phyloP scores from a whole-genome alignment of 768 basidiomycete species.

The Mrakia frigida region DNA sequence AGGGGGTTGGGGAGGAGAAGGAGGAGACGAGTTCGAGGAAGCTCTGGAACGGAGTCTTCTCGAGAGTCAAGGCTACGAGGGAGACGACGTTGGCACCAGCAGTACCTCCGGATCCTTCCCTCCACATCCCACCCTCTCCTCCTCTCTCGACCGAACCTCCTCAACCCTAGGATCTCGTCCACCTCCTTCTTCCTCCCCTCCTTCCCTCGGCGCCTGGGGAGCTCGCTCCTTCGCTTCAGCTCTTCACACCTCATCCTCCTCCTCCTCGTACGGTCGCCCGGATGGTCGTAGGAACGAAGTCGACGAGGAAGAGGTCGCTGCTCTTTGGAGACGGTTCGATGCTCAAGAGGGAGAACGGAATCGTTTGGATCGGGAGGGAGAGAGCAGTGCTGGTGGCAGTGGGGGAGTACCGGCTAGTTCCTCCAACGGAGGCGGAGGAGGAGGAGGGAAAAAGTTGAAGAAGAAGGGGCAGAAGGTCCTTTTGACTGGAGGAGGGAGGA shows the following conservation, averaged over 20 bases:
- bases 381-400: conserved; percentile 17
- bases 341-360: conserved; percentile 14
- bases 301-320: conserved; percentile 27
- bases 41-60: conserved; percentile 29
- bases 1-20: neutral
- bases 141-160: neutral
- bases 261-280: neutral
- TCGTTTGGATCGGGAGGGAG: neutral
- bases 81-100: neutral
- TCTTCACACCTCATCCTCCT: conserved; percentile 2
- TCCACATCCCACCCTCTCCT: neutral
- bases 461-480: conserved; percentile 31
- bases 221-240: conserved; percentile 30
- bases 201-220: conserved; percentile 15
- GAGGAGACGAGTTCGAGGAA: conserved; percentile 31
- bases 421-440: neutral
- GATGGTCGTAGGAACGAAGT: neutral
- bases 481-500: conserved; percentile 28
- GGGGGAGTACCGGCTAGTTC: neutral
- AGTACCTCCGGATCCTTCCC: neutral
- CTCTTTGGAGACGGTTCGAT: conserved; percentile 29
- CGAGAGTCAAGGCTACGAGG: conserved; percentile 6
- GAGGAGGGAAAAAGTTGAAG: conserved; percentile 27
- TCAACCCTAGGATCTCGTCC: neutral
- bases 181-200: conserved; percentile 4